Conservation (phyloP, 1,284 basidiomycete species). For the Malassezia dermatis region DNA sequence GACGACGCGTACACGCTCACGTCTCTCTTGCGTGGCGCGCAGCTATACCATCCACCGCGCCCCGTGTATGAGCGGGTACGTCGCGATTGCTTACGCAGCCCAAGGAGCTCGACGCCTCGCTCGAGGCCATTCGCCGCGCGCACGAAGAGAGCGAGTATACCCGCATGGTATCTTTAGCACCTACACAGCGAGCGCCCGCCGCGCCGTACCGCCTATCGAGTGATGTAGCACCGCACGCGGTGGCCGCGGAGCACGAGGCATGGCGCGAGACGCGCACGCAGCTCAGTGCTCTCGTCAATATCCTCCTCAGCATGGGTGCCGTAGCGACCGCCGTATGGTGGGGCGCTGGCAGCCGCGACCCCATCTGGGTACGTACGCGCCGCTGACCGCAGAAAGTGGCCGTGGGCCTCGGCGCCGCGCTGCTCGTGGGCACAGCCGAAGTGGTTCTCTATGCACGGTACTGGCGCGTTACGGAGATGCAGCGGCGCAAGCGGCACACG, state of each 20-base stretch:
- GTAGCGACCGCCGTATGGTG: constrained; percentile 23
- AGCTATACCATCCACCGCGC: constrained; percentile 3
- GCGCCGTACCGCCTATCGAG: constrained; percentile 4
- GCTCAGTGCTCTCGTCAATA: constrained; percentile 18
- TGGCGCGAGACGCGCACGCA: constrained; percentile 18
- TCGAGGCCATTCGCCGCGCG: constrained; percentile 14
- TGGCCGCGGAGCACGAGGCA: constrained; percentile 11
- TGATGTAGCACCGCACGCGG: not conserved
- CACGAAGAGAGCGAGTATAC: constrained; percentile 17
- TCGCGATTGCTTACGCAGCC: not conserved
- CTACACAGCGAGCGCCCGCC: not conserved
- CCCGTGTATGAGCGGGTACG: constrained; percentile 6
- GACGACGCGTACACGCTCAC: not conserved
- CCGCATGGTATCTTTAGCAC: constrained; percentile 2
- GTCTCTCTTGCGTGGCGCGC: not conserved
- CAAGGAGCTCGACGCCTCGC: constrained; percentile 16
- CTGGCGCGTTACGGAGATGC: constrained; percentile 1
- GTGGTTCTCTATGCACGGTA: constrained; percentile 17
- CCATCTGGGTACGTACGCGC: constrained; percentile 15
- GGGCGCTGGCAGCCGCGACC: constrained; percentile 10
- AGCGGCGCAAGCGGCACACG: not conserved
- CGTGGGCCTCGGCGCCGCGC: constrained; percentile 2
- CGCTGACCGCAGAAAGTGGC: constrained; percentile 1
- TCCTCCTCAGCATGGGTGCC: constrained; percentile 19
- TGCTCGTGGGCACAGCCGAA: constrained; percentile 16